Conservation (phyloP, 2,329 filamentous ascomycete genomes). For the Aspergillus calidoustus region DNA sequence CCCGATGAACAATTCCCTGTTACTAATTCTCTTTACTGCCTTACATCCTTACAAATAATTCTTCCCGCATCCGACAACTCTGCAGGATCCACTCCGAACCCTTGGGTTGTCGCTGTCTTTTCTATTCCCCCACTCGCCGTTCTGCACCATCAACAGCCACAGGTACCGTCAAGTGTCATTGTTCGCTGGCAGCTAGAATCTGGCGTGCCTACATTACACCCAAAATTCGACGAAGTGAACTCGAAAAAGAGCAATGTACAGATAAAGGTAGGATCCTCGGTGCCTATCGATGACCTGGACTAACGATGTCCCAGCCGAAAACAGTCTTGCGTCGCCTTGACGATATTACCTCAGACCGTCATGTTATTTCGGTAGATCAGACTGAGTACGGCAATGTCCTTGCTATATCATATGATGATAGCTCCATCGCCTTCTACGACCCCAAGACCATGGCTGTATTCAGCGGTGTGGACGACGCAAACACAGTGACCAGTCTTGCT, state of each 20-base stretch:
- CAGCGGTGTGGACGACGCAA: slow-evolving; percentile 65
- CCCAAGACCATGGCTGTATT: slow-evolving; percentile 73
- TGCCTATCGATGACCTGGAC: neutral
- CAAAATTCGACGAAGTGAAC: slow-evolving; percentile 77
- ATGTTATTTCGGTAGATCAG: slow-evolving; percentile 69
- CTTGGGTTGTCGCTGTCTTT: slow-evolving; percentile 74
- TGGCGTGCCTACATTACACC: slow-evolving; percentile 68
- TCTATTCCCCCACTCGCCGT: slow-evolving; percentile 61
- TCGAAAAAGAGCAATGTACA: slow-evolving; percentile 63
- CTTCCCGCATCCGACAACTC: slow-evolving; percentile 65
- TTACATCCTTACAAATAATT: slow-evolving; percentile 77
- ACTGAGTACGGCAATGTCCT: slow-evolving; percentile 74
- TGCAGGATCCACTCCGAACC: slow-evolving; percentile 59
- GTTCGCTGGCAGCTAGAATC: slow-evolving; percentile 80
- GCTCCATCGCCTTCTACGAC: slow-evolving; percentile 79
- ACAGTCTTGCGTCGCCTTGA: slow-evolving; percentile 66
- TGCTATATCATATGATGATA: slow-evolving; percentile 77
- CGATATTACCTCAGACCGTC: slow-evolving; percentile 70
- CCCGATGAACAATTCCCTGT: slow-evolving; percentile 29
- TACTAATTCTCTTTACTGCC: slow-evolving; percentile 54
- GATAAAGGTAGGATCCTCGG: slow-evolving; percentile 34
- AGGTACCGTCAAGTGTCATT: slow-evolving; percentile 73
- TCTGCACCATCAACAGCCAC: slow-evolving; percentile 60
- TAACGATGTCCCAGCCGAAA: slow-evolving; percentile 43
- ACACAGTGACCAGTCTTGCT: slow-evolving; percentile 69